Percentiles rank a stretch among this genome's conserved stretches.
phyloP scores from a whole-genome alignment of 306 rosid genomes.

The Quercus rubra region DNA sequence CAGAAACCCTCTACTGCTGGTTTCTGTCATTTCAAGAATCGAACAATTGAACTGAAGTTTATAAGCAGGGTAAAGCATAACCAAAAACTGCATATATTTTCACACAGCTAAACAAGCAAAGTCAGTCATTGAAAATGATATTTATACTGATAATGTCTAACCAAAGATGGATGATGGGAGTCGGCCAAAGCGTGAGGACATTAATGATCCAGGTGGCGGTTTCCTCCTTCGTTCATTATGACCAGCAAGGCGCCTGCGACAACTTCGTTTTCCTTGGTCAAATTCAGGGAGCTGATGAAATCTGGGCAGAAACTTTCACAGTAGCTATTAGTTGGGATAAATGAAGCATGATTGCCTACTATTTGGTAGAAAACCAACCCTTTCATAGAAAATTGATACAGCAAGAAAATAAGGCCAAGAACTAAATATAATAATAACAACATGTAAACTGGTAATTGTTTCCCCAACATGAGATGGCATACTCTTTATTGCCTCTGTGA shows the following conservation, averaged over 20 bases:
- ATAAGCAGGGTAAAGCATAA: neutral
- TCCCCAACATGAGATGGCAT: neutral
- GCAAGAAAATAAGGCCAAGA: too few species aligned
- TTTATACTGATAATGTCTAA: constrained; percentile 35
- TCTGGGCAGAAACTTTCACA: constrained; percentile 44
- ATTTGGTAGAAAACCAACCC: neutral
- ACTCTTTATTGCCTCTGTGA: neutral
- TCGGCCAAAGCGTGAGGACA: constrained; percentile 57
- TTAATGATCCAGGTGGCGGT: constrained; percentile 71
- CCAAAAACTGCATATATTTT: neutral
- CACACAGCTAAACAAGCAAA: neutral
- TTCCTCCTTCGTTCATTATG: constrained; percentile 95
- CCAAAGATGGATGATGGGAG: constrained; percentile 56
- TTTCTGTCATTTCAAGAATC: constrained; percentile 41
- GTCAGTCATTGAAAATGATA: constrained; percentile 2
- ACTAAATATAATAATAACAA: neutral
- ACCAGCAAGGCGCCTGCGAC: constrained; percentile 93
- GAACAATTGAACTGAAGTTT: constrained; percentile 5
- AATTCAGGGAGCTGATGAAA: constrained; percentile 91
- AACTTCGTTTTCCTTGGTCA: constrained; percentile 94
- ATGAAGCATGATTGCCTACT: neutral
- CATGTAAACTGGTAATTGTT: neutral
- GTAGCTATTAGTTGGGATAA: constrained; percentile 25
- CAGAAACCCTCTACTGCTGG: constrained; percentile 53
- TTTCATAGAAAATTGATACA: neutral